Evolutionary conservation across 2,329 filamentous ascomycete genomes (phyloP), one percentile per base, ranked within the genome.

Genomic region (Endoconidiophora polonica): DNA sequence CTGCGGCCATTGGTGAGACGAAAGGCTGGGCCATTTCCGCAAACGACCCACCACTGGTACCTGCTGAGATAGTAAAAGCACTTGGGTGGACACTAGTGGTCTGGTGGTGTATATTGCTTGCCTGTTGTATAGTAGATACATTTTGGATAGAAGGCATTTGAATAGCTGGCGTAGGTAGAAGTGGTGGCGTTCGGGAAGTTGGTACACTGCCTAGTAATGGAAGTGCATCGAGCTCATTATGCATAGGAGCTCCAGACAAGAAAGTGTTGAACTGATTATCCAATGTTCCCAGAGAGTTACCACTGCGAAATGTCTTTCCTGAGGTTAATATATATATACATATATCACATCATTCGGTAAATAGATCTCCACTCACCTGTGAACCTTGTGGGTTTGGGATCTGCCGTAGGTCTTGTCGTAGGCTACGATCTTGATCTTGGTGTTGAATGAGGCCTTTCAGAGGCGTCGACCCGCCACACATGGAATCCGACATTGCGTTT

Each of bases 401-500:
- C 45, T 22, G 26, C 16, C 36, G 22, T 2, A 22, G 9, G 54
- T 68, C 65, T 54, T 68, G 65, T 14, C 66, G 66, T 47, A 64
- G 63, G 55, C 64, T 65, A 45, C 61, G 59, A 56, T 68, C 66
- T 42, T 62, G 62, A n/a, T 60, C 59, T 46, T 68, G 65, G 38
- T 68, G 65, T 6, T 68, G 65, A 18, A 66, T 57, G 40, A 69
- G 60, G 10, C 61, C 63, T 59, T 69, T 69, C 50, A 69, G 68
- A 36, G 67, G 66, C 45, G 64, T 65, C 2, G 61, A 60, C 33
- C 65, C 66, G 54, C 65, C 66, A 54, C 67, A 69, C 7, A 66
- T 65, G 50, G 61, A 60, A 48, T 68, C 65, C 37, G 65, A 61
- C 66, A 69, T 69, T 16, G n/a, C 37, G 40, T 18, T 33, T 43